Base-by-base conservation (phyloP, 2,329 filamentous ascomycete species). In the Colletotrichum nymphaeae region DNA sequence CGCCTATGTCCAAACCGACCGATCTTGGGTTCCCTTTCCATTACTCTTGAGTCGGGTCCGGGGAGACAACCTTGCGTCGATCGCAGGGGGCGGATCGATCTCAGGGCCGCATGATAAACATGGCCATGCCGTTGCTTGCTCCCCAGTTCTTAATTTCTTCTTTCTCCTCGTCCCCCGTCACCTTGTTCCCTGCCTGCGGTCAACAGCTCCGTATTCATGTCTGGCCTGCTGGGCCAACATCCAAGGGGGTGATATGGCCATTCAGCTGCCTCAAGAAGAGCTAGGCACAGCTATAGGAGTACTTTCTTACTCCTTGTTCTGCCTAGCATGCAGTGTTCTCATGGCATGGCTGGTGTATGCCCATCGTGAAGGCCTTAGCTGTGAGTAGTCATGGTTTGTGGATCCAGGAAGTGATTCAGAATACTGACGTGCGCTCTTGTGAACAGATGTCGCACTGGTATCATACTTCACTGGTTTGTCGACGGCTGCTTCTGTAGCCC, bases 311-410 rank as follows among this genome's bases (percentile, higher is more conserved):
- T 84, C 82, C 26, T 68, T 81, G 22, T 5, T 84, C 42, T 84
- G 82, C 71, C 74, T 84, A 30, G 66, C 72, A 9, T 78, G 78
- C 67, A 81, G 80, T 66, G 66, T 76, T 37, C 64, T 83, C 46
- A 77, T 84, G 75, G 75, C 83, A 30, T 83, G 82, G 79, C 75
- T 86, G 26, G 80, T 82, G 3, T 85, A 79, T 78, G 78, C 77
- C 12, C 84, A 86, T 71, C 79, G 79, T 56, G 84, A 86, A 76
- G 80, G 80, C 46, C 78, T 77, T 68, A 85, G 84, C 74, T 86
- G 84, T 86, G 78, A 79, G 84, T 81, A 26, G 5, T 26, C 9
- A 5, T 3, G 16, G 32, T 1, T 57, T 56, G 32, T 9, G 37
- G 24, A 22, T 22, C 26, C 56, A 24, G 4, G 1, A 56, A 11